A percentile compares a stretch with the other conserved stretches of the same genome.
These are phyloP conservation scores for Ganoderma sinense DNA, from an alignment of 1,284 basidiomycete genomes.

Conservation along the genomic window DNA sequence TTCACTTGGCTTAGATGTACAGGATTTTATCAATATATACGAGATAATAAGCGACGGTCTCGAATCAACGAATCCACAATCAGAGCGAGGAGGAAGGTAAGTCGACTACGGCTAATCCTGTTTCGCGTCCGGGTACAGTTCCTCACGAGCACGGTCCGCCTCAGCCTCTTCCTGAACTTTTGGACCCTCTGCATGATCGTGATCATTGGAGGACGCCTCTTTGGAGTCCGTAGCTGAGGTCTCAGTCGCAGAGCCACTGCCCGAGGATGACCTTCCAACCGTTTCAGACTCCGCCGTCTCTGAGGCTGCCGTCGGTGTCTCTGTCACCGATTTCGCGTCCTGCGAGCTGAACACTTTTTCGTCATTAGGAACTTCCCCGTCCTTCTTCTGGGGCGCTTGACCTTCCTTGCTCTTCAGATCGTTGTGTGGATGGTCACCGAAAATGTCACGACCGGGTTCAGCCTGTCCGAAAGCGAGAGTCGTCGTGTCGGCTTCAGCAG, in stretches of 20 bases:
- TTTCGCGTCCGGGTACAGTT: constrained; percentile 37
- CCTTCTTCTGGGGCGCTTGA: constrained; percentile 17
- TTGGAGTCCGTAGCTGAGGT: constrained; percentile 7
- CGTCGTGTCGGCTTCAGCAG: constrained; percentile 43
- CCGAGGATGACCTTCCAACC: neutral
- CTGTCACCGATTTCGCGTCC: constrained; percentile 10
- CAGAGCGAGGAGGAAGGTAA: no score
- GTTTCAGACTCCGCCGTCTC: neutral
- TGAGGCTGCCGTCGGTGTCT: constrained; percentile 5
- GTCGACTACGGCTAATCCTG: neutral
- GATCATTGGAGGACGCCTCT: constrained; percentile 13
- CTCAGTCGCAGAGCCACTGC: neutral
- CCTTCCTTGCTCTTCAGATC: constrained; percentile 30
- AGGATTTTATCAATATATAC: constrained; percentile 26
- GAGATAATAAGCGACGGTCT: neutral
- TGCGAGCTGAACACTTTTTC: constrained; percentile 18
- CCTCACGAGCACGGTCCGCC: constrained; percentile 42
- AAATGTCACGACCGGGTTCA: constrained; percentile 75
- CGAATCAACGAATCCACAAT: constrained; percentile 4
- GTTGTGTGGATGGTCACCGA: constrained; percentile 49
- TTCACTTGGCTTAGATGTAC: constrained; percentile 14
- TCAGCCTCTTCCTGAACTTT: constrained; percentile 40
- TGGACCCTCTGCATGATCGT: constrained; percentile 26
- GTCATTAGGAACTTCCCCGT: neutral
- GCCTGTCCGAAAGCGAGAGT: constrained; percentile 55